Conservation (phyloP, 257 asterid species). For the Marsdenia floribunda region DNA sequence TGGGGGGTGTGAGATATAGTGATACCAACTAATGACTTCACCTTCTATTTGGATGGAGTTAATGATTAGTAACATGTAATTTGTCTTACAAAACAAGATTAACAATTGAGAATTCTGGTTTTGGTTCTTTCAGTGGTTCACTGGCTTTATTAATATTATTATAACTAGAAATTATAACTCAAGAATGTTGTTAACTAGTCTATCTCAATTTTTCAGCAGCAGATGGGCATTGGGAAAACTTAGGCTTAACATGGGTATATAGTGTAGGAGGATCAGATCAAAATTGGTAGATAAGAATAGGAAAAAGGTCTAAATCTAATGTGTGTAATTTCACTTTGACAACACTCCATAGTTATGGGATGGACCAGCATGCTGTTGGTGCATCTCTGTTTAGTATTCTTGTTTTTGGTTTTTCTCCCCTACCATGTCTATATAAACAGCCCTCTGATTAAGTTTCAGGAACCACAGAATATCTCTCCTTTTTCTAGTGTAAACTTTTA, state of each 20-base stretch:
- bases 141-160: not conserved
- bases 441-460: slow-evolving; percentile 1
- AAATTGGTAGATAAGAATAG: not conserved
- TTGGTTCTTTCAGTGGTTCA: not conserved
- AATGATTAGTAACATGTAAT: not conserved
- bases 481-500: not conserved
- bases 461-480: not conserved
- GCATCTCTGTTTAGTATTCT: not conserved
- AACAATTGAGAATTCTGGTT: not conserved
- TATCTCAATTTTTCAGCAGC: not conserved
- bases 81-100: slow-evolving; percentile 18
- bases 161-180: not conserved
- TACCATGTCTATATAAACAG: slow-evolving; percentile 8
- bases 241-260: not conserved
- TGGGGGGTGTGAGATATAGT: no score
- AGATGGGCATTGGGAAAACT: not conserved
- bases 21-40: no score
- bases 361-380: slow-evolving; percentile 19
- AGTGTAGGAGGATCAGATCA: not conserved
- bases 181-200: not conserved
- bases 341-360: slow-evolving; percentile 14
- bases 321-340: slow-evolving; percentile 10
- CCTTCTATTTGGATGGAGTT: not conserved
- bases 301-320: slow-evolving; percentile 2
- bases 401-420: not conserved